phyloP scores from a whole-genome alignment of 805 yeast genomes.

The Candida arabinofermentans region DNA sequence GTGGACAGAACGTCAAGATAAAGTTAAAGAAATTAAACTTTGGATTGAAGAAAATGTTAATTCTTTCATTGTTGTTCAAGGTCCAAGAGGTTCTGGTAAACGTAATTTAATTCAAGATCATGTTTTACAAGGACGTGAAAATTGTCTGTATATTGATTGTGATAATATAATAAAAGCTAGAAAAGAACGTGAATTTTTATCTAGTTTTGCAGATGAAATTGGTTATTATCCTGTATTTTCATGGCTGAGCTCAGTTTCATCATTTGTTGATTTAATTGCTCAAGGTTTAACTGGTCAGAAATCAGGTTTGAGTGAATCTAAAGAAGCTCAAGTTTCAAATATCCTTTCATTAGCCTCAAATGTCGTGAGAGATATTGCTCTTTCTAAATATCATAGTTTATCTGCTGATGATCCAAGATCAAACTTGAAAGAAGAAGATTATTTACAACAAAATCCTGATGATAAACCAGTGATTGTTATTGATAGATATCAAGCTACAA shows the following conservation, averaged over 20 bases:
- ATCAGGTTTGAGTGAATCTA: constrained; percentile 80
- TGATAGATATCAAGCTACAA: constrained; percentile 58
- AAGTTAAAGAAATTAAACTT: constrained; percentile 61
- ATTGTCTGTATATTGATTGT: constrained; percentile 73
- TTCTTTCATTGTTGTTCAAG: constrained; percentile 84
- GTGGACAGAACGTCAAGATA: constrained; percentile 71
- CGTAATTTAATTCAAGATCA: constrained; percentile 69
- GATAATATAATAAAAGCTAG: constrained; percentile 69
- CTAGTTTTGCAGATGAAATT: constrained; percentile 64
- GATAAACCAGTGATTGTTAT: constrained; percentile 82
- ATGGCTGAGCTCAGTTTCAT: constrained; percentile 79
- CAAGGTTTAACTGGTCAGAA: constrained; percentile 94
- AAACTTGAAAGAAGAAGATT: constrained; percentile 66
- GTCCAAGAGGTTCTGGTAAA: constrained; percentile 96
- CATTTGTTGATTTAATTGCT: constrained; percentile 76
- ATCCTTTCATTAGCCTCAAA: constrained; percentile 69
- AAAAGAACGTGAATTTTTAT: constrained; percentile 65
- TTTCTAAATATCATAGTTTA: constrained; percentile 36
- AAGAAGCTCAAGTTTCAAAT: constrained; percentile 75
- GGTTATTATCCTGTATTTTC: constrained; percentile 95
- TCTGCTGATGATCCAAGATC: constrained; percentile 22
- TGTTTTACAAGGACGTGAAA: constrained; percentile 55
- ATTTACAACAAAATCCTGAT: constrained; percentile 79
- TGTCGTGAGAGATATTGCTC: constrained; percentile 67
- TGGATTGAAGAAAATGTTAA: constrained; percentile 88